phyloP scores from a whole-genome alignment of 2,329 filamentous ascomycete species.

The Curvularia lunata region DNA sequence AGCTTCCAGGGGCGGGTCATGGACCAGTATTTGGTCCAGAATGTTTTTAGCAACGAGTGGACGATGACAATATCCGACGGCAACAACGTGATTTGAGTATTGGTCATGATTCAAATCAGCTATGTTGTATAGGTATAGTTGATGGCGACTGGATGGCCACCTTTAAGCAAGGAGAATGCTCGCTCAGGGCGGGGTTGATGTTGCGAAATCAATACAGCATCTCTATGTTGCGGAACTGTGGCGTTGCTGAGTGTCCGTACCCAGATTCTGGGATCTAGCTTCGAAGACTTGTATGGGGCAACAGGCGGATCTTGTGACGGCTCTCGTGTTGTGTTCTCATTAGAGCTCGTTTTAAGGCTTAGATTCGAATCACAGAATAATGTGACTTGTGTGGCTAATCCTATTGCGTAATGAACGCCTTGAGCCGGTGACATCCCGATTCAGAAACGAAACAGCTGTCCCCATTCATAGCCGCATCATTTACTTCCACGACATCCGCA shows the following conservation, averaged over 20 bases:
- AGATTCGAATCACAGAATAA: conserved; percentile 27
- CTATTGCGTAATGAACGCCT: conserved; percentile 28
- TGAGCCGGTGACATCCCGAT: conserved; percentile 31
- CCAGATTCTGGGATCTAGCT: conserved; percentile 29
- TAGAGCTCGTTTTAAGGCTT: conserved; percentile 21
- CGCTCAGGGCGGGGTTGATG: conserved; percentile 22
- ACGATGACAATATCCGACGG: conserved; percentile 13
- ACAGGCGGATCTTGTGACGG: conserved; percentile 34
- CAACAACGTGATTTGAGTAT: conserved; percentile 28
- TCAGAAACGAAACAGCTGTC: conserved; percentile 24
- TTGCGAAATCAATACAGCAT: conserved; percentile 39
- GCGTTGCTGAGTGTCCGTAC: conserved; percentile 38
- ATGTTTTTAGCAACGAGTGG: conserved; percentile 21
- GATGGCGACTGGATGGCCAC: conserved; percentile 17
- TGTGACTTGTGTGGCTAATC: conserved; percentile 18
- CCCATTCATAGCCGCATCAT: conserved; percentile 27
- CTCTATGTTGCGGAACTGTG: conserved; percentile 44
- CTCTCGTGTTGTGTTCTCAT: conserved; percentile 39
- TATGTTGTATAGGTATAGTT: conserved; percentile 16
- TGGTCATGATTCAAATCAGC: conserved; percentile 23
- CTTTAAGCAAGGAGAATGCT: conserved; percentile 23
- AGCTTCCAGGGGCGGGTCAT: conserved; percentile 35
- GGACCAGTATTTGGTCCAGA: conserved; percentile 6
- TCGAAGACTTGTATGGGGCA: conserved; percentile 27
- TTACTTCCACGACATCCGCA: conserved; percentile 37